Evolutionary conservation across 2,329 filamentous ascomycete genomes (phyloP), one percentile per base, ranked within the genome.

Genomic region (Fusarium vanettenii): DNA sequence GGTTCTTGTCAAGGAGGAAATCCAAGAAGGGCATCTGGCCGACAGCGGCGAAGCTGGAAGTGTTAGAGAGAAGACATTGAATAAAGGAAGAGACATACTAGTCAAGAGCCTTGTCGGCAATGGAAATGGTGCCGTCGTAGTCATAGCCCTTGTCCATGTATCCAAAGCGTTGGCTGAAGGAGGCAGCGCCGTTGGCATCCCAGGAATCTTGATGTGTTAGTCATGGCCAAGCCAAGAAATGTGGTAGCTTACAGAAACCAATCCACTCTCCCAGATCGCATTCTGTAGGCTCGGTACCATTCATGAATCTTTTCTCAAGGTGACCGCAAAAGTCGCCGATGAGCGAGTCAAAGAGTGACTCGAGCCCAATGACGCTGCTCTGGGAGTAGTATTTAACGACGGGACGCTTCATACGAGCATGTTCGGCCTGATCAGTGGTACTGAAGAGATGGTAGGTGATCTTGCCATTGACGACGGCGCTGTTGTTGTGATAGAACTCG

Each of bases 141-240:
- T 86, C 85, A 9, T 72, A 69, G 10, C 81, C 79, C 5, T 81
- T 78, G 45, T 85, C 78, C 50, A 87, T 78, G 71, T 86, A 87
- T 6, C 85, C 84, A 63, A 86, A 82, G 33, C 80, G 80, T 9
- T 81, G 77, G 45, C 84, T 82, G 50, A 85, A 87, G 22, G 83
- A 84, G 25, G 86, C 76, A 57, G 83, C 81, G 37, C 84, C 84
- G 59, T 86, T 82, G 13, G 85, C 81, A 63, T 87, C 85, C 78
- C 84, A 85, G 5, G 82, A 77, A n/a, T 74, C 70, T 74, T 16
- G 18, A 18, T 16, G 5, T 6, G 16, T 18, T 16, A n/a, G 27
- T 0, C 3, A 20, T 22, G 8, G 20, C 2, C 6, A 18, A 27
- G 29, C 6, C 3, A 18, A 20, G 35, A n/a, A n/a, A 25, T 13